Percentiles rank a stretch among this genome's conserved stretches.
Evolutionary conservation across 73 alveolate species (phyloP).

Genomic region (Uronychia setigera): DNA sequence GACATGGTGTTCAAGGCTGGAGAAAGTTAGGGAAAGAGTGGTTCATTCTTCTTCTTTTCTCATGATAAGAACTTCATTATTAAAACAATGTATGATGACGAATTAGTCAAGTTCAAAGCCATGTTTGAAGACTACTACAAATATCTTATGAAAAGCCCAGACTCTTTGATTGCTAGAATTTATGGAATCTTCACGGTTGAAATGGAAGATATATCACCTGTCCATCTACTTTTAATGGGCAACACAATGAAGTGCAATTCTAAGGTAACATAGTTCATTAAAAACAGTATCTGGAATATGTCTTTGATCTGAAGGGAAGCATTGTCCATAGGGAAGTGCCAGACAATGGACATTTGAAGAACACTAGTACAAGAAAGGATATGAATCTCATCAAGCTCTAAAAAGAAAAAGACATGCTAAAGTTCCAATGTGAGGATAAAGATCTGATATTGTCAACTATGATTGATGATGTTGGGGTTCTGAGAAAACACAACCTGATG

Average conservation of each 20-base stretch:
- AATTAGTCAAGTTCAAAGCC: conserved; percentile 72
- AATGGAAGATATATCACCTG: conserved; percentile 83
- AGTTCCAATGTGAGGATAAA: conserved; percentile 26
- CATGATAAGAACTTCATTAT: conserved; percentile 91
- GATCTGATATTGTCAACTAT: conserved; percentile 25
- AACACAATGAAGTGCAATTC: conserved; percentile 83
- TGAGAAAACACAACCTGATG: conserved; percentile 58
- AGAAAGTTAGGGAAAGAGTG: conserved; percentile 88
- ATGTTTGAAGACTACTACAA: conserved; percentile 69
- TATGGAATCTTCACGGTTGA: conserved; percentile 94
- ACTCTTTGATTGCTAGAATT: conserved; percentile 85
- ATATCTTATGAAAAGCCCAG: conserved; percentile 66
- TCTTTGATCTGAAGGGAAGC: conserved; percentile 94
- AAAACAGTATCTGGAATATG: conserved; percentile 65
- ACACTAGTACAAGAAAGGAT: conserved; percentile 90
- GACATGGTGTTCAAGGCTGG: conserved; percentile 77
- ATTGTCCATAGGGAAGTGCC: conserved; percentile 82
- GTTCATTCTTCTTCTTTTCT: conserved; percentile 95
- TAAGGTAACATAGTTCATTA: neutral
- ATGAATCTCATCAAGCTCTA: conserved; percentile 70
- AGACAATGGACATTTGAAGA: conserved; percentile 68
- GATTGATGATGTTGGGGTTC: conserved; percentile 58
- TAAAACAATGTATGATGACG: conserved; percentile 91
- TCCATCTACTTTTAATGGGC: conserved; percentile 88
- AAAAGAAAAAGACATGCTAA: conserved; percentile 48